Conservation (phyloP, 306 rosid species). For the Sphenostylis stenocarpa region DNA sequence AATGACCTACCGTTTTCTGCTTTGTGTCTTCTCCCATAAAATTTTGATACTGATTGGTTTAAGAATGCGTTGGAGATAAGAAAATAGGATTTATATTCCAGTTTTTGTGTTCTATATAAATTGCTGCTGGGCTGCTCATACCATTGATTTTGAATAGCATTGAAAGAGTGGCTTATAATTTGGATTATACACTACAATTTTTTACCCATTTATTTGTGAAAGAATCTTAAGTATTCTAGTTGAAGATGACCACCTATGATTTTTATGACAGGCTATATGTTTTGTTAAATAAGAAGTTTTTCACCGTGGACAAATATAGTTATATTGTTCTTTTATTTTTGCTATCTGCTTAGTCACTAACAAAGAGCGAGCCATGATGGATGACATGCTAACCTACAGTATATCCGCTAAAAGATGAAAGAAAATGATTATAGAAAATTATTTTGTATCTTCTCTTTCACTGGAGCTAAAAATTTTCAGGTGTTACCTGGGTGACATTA, state of each 20-base stretch:
- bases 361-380: constrained; percentile 10
- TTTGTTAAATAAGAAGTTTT: neutral
- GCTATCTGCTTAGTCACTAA: neutral
- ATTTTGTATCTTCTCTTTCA: constrained; percentile 23
- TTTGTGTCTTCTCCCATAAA: no score
- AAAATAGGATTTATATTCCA: no score
- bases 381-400: constrained; percentile 12
- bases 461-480: constrained; percentile 43
- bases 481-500: constrained; percentile 91
- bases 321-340: neutral
- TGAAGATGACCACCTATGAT: no score
- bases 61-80: no score
- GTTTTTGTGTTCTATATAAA: no score
- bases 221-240: neutral
- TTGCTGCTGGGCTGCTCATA: no score
- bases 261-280: neutral
- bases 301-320: neutral
- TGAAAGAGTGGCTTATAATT: no score
- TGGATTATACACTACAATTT: no score
- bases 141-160: no score
- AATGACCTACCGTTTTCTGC: no score
- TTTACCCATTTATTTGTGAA: no score
- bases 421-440: neutral
- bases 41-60: no score
- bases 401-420: neutral